These are phyloP conservation scores for Botrytis hyacinthi DNA, from an alignment of 2,329 filamentous ascomycete species.

Conservation along the genomic window DNA sequence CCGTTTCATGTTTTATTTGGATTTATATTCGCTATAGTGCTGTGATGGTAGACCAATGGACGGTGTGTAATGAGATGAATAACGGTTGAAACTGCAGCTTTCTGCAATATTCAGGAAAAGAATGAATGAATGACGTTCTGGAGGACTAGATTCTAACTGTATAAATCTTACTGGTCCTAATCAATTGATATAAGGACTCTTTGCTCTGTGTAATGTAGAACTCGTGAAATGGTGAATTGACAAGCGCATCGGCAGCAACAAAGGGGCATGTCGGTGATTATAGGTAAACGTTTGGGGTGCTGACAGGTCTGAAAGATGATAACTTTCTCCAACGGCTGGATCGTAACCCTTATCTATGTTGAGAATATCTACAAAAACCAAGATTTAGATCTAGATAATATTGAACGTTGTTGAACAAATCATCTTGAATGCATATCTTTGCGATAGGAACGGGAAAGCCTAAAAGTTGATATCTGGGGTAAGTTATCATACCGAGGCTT, in stretches of 20 bases:
- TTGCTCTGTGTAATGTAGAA: neutral
- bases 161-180: neutral
- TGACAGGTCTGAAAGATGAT: neutral
- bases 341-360: neutral
- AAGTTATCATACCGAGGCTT: conserved; percentile 14
- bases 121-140: neutral
- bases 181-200: neutral
- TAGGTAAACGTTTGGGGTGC: neutral
- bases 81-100: neutral
- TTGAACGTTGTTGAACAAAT: neutral
- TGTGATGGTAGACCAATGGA: neutral
- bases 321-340: neutral
- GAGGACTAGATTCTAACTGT: neutral
- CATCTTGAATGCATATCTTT: neutral
- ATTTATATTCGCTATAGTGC: neutral
- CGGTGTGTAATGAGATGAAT: neutral
- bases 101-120: neutral
- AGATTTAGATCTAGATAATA: neutral
- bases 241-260: neutral
- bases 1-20: neutral
- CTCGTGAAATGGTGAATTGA: neutral
- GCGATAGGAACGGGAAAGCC: neutral
- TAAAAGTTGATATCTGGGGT: neutral
- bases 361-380: neutral
- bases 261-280: neutral